Conservation (phyloP, 495 filamentous ascomycete species). For the Podospora comata region DNA sequence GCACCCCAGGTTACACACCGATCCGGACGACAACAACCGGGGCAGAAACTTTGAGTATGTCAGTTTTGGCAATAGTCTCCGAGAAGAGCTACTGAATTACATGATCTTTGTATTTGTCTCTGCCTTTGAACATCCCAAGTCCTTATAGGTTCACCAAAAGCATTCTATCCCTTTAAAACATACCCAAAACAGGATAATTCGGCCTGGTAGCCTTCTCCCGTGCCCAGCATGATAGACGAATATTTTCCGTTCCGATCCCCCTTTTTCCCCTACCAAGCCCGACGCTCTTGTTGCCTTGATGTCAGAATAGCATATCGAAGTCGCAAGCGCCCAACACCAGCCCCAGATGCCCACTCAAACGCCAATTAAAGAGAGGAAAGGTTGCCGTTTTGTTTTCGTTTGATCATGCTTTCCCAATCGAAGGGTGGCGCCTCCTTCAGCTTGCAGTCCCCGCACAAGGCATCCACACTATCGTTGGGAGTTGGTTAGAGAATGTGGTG, state of each 20-base stretch:
- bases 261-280: not conserved
- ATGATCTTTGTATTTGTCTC: too few species aligned
- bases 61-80: not conserved
- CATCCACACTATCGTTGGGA: slow-evolving; percentile 1
- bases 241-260: not conserved
- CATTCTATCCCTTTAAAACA: too few species aligned
- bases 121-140: too few species aligned
- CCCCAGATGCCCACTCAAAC: not conserved
- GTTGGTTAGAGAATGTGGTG: not conserved
- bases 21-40: not conserved
- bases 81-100: not conserved
- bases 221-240: not conserved
- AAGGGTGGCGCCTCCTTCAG: slow-evolving; percentile 13
- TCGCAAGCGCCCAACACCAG: not conserved
- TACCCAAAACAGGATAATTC: not conserved
- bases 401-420: slow-evolving; percentile 29
- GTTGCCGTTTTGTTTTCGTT: slow-evolving; percentile 8
- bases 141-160: too few species aligned
- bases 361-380: not conserved
- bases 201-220: not conserved
- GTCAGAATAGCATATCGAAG: not conserved
- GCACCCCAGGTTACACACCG: not conserved
- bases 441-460: slow-evolving; percentile 29
- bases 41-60: not conserved
- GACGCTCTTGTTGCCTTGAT: not conserved